A percentile compares a stretch with the other conserved stretches of the same genome.
These are phyloP conservation scores for Salix viminalis DNA, from an alignment of 345 rosid species.

Conservation along the genomic window DNA sequence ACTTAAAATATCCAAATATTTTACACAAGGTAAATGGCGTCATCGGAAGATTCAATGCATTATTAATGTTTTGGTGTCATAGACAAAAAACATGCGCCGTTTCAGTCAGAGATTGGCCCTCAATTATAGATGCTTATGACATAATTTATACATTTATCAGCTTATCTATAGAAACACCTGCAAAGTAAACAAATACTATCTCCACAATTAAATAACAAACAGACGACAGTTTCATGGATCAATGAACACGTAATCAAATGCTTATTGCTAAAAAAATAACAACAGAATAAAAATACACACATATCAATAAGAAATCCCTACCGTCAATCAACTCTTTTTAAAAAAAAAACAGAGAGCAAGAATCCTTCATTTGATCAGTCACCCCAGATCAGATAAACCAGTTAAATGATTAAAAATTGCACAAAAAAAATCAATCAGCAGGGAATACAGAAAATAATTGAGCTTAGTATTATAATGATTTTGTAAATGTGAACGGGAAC, in stretches of 20 bases:
- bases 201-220: conserved; percentile 27
- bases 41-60: conserved; percentile 1
- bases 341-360: not conserved
- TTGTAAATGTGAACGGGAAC: conserved; percentile 17
- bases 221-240: conserved; percentile 44
- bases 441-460: not conserved
- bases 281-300: conserved; percentile 4
- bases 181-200: conserved; percentile 11
- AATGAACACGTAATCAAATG: conserved; percentile 25
- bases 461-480: conserved; percentile 9
- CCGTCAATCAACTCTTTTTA: not conserved
- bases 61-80: conserved; percentile 22
- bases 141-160: conserved; percentile 21
- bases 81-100: conserved; percentile 25
- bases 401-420: not conserved
- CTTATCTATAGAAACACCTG: conserved; percentile 19
- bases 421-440: not conserved
- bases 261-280: not conserved
- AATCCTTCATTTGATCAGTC: conserved; percentile 12
- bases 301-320: conserved; percentile 9
- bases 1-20: conserved; percentile 8
- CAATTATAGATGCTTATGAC: conserved; percentile 21
- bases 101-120: conserved; percentile 42
- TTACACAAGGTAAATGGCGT: conserved; percentile 12
- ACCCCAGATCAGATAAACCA: conserved; percentile 10